phyloP scores from a whole-genome alignment of 805 yeast genomes.

The Wickerhamomyces bisporus region DNA sequence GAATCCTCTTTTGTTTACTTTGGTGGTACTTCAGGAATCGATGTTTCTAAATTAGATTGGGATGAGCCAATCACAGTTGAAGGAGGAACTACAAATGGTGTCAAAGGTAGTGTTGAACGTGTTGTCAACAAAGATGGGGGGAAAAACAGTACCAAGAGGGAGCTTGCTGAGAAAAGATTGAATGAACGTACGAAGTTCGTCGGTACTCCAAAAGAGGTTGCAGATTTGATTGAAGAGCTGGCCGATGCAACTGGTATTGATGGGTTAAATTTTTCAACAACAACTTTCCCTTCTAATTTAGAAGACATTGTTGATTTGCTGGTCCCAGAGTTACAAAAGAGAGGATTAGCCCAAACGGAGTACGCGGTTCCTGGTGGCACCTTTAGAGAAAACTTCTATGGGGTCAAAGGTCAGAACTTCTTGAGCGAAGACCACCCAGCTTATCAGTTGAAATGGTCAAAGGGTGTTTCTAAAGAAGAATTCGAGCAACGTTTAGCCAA shows the following conservation, averaged over 20 bases:
- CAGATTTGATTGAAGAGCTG: slow-evolving; percentile 30
- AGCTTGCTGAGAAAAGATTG: slow-evolving; percentile 29
- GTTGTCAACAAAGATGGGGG: slow-evolving; percentile 12
- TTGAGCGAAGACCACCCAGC: slow-evolving; percentile 6
- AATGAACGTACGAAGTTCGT: slow-evolving; percentile 25
- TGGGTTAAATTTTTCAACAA: slow-evolving; percentile 35
- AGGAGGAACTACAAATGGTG: slow-evolving; percentile 29
- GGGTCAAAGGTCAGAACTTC: slow-evolving; percentile 9
- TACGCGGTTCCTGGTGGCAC: slow-evolving; percentile 27
- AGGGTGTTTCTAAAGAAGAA: slow-evolving; percentile 19
- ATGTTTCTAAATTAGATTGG: slow-evolving; percentile 28
- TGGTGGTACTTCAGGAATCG: slow-evolving; percentile 42
- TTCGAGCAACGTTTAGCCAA: slow-evolving; percentile 13
- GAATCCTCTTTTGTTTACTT: slow-evolving; percentile 27
- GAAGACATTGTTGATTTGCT: slow-evolving; percentile 31
- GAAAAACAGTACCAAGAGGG: slow-evolving; percentile 17
- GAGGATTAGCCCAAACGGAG: slow-evolving; percentile 32
- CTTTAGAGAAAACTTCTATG: slow-evolving; percentile 25
- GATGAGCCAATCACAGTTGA: slow-evolving; percentile 31
- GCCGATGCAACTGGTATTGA: slow-evolving; percentile 33
- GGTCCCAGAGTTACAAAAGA: slow-evolving; percentile 28
- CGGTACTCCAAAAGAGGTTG: slow-evolving; percentile 29
- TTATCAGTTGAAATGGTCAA: slow-evolving; percentile 6
- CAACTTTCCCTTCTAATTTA: slow-evolving; percentile 30
- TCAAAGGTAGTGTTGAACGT: slow-evolving; percentile 25